These are phyloP conservation scores for Nepenthes mirabilis DNA, from an alignment of 148 eudicot species.

Conservation along the genomic window DNA sequence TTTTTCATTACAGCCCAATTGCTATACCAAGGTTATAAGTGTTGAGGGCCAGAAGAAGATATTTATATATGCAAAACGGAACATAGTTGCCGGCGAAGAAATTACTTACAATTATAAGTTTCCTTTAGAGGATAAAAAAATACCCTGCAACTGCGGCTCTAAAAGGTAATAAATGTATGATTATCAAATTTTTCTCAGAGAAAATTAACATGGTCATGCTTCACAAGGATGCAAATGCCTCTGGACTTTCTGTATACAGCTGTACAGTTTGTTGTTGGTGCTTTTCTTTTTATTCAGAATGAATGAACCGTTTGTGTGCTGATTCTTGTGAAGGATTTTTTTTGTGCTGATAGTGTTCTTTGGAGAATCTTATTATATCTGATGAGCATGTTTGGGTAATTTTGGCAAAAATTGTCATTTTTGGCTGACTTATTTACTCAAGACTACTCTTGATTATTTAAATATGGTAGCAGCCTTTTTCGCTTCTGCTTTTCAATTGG, in stretches of 20 bases:
- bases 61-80: constrained; percentile 89
- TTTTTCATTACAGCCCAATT: constrained; percentile 66
- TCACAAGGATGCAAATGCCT: background rate
- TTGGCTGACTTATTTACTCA: too few species aligned
- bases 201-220: background rate
- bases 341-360: too few species aligned
- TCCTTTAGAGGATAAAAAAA: constrained; percentile 86
- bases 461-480: too few species aligned
- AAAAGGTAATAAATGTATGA: constrained; percentile 35
- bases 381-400: too few species aligned
- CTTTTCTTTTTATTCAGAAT: too few species aligned
- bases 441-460: too few species aligned
- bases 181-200: background rate
- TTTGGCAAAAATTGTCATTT: too few species aligned
- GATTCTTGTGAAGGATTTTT: too few species aligned
- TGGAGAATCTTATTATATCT: too few species aligned
- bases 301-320: too few species aligned
- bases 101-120: constrained; percentile 93
- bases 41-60: constrained; percentile 96
- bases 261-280: too few species aligned
- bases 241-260: background rate
- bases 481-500: too few species aligned
- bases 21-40: constrained; percentile 90
- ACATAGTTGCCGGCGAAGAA: constrained; percentile 85
- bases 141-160: constrained; percentile 90